Evolutionary conservation across 176 grass and related monocot species (phyloP).

Genomic region (Chrysopogon serrulatus): DNA sequence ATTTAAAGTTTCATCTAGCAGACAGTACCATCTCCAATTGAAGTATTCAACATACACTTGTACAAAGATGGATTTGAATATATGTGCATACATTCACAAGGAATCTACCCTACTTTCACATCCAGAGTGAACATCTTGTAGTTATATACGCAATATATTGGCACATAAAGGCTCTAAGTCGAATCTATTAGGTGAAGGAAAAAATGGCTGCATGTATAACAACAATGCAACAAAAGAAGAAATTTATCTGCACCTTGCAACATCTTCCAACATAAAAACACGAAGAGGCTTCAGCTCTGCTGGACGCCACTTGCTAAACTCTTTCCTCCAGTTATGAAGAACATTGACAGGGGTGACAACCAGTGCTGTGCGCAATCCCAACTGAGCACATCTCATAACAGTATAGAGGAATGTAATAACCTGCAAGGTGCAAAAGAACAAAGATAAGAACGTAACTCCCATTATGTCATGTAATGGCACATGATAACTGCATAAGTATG

Average conservation of each 20-base stretch:
- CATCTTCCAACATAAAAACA: slow-evolving; percentile 90
- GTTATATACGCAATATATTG: neutral
- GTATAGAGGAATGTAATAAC: slow-evolving; percentile 96
- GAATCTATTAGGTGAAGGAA: neutral
- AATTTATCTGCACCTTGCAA: slow-evolving; percentile 53
- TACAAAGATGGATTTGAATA: neutral
- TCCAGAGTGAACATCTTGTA: neutral
- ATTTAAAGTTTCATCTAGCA: neutral
- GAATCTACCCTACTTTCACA: neutral
- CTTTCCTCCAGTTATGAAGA: slow-evolving; percentile 91
- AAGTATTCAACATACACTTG: neutral
- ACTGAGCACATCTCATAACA: slow-evolving; percentile 67
- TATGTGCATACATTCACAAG: neutral
- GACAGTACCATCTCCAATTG: neutral
- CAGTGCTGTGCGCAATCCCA: slow-evolving; percentile 76
- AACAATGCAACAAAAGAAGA: slow-evolving; percentile 38
- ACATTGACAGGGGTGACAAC: slow-evolving; percentile 98
- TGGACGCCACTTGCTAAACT: slow-evolving; percentile 88
- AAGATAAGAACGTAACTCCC: slow-evolving; percentile 13
- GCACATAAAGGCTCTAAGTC: neutral
- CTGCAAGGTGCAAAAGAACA: slow-evolving; percentile 39
- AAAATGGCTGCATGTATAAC: slow-evolving; percentile 10
- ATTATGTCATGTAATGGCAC: slow-evolving; percentile 8
- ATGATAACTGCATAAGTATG: neutral
- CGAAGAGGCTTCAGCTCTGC: slow-evolving; percentile 72